Evolutionary conservation across 192 early-diverging fungal species (phyloP), one percentile per base, ranked within the genome.

Genomic region (Gaertneriomyces sp.): DNA sequence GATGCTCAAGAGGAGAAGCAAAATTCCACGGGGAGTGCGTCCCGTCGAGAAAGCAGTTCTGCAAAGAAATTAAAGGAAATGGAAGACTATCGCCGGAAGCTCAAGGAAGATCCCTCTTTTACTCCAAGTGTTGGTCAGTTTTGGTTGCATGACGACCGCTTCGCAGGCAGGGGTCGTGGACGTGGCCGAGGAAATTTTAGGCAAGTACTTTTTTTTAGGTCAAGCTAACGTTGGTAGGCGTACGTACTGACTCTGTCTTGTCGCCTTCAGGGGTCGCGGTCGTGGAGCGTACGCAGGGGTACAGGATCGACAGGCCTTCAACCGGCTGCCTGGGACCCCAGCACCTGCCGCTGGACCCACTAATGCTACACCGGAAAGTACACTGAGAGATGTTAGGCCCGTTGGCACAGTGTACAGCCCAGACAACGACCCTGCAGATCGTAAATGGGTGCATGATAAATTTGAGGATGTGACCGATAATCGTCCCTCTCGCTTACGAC

Each of bases 91-190:
- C 16, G 49, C 20, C 61, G 62, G 2, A 64, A 71, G 39, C 43
- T 64, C 14, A 45, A 45, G 38, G 61, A 64, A 52, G 69, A 71
- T 65, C 69, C 69, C 14, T 64, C 69, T 9, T 71, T 71, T 52
- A 71, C 69, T 16, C 69, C 69, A 7, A 64, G 33, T 53, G 41
- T 64, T 14, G 69, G 69, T 41, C 56, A 71, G 39, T 71, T 71
- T 49, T 71, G 69, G 69, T 14, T 64, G 10, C 69, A 71, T 39
- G 69, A 71, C 51, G 69, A 71, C 41, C 61, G 69, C 6, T 71
- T 71, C 40, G 40, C n/a, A 33, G 50, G 68, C 10, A n/a, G 59
- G 16, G 66, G 59, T 4, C 46, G 58, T 12, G 68, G 68, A 11
- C 47, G 68, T 42, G 68, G 68, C 8, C 45, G 68, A 49, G 25